phyloP scores from a whole-genome alignment of 139 green algal species.

The Coelastrella sp. region DNA sequence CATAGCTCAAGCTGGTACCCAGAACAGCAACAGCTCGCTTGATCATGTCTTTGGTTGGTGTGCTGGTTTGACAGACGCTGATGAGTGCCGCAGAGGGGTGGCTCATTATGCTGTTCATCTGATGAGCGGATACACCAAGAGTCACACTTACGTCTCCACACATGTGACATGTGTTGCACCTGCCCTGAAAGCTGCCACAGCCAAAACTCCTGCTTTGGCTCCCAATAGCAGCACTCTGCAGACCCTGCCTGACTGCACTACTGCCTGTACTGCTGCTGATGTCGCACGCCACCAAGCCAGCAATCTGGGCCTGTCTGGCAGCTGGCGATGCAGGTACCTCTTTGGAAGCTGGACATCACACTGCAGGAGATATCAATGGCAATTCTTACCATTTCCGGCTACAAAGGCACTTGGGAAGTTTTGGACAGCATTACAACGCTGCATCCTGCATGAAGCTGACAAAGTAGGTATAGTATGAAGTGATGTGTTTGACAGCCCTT shows the following conservation, averaged over 20 bases:
- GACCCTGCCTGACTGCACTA: background rate
- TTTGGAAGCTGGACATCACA: conserved; percentile 2
- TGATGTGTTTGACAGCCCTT: background rate
- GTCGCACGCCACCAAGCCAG: conserved; percentile 1
- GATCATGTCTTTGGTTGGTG: too few species aligned
- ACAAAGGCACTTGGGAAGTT: too few species aligned
- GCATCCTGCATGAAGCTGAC: too few species aligned
- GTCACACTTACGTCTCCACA: conserved; percentile 20
- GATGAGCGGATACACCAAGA: too few species aligned
- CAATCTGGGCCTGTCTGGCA: background rate
- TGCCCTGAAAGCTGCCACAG: conserved; percentile 3
- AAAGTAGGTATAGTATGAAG: too few species aligned
- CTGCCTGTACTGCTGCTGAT: conserved; percentile 10
- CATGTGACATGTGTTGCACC: conserved; percentile 35
- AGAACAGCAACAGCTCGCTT: background rate
- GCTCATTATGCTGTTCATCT: too few species aligned
- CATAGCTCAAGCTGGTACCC: background rate
- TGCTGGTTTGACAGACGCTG: background rate
- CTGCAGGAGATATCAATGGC: background rate
- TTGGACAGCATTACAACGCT: too few species aligned
- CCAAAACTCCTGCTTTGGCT: conserved; percentile 22
- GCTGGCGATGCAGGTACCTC: conserved; percentile 13
- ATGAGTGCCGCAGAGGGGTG: too few species aligned
- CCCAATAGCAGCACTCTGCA: conserved; percentile 29
- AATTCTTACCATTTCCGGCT: background rate